A percentile compares a stretch with the other conserved stretches of the same genome.
phyloP scores from a whole-genome alignment of 495 filamentous ascomycete species.

The Hypomontagnella submonticulosa region DNA sequence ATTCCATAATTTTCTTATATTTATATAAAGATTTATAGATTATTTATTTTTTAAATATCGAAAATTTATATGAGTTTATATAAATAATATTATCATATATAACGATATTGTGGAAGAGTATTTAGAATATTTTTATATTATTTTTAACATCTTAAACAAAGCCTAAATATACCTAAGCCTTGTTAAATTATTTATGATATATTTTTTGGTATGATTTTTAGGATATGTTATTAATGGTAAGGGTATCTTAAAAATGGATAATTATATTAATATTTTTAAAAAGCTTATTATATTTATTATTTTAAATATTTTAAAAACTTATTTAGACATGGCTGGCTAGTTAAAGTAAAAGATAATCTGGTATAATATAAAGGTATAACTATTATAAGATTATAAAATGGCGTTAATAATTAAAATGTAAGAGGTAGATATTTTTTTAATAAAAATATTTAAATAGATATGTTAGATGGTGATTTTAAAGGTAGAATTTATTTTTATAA shows the following conservation, averaged over 20 bases:
- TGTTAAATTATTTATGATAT: neutral
- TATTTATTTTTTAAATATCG: neutral
- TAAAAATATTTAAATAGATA: neutral
- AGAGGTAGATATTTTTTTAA: neutral
- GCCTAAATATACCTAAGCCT: neutral
- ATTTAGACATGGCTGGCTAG: neutral
- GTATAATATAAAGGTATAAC: neutral
- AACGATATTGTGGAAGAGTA: neutral
- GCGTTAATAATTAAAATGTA: neutral
- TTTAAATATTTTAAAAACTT: slow-evolving; percentile 2
- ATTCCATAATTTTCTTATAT: neutral
- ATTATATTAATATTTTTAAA: neutral
- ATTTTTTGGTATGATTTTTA: neutral
- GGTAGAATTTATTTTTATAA: neutral
- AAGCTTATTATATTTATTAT: neutral
- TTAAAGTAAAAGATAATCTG: neutral
- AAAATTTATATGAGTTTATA: neutral
- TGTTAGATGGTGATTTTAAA: neutral
- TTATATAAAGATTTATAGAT: too few relatives aligned
- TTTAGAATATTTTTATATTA: neutral
- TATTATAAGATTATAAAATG: neutral
- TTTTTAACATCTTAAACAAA: neutral
- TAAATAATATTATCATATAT: neutral
- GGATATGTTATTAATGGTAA: neutral
- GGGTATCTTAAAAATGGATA: neutral